These are phyloP conservation scores for Thalassiosira hispida DNA, from an alignment of 352 stramenopile genomes.

Conservation along the genomic window DNA sequence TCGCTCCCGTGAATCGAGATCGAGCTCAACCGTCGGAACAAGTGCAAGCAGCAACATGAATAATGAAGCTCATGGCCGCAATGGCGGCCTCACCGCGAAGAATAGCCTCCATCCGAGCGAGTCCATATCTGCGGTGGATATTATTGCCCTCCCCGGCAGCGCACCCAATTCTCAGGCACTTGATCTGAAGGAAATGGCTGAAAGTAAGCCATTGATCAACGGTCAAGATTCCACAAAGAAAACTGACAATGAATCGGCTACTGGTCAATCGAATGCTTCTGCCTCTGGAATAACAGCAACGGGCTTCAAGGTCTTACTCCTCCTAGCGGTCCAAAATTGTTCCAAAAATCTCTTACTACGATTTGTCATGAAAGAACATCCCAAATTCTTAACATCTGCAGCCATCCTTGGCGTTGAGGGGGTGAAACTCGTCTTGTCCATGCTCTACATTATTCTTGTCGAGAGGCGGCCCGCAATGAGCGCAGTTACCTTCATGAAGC, in stretches of 20 bases:
- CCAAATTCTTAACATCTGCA: constrained; percentile 72
- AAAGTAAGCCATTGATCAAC: not conserved
- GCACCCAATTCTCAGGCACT: not conserved
- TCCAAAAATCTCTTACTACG: constrained; percentile 82
- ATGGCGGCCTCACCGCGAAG: too few species aligned
- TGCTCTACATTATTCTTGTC: constrained; percentile 71
- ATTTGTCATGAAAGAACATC: constrained; percentile 76
- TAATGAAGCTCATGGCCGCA: too few species aligned
- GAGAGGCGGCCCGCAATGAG: constrained; percentile 49
- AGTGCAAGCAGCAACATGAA: too few species aligned
- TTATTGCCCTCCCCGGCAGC: constrained; percentile 8
- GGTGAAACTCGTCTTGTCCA: constrained; percentile 67
- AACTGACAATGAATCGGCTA: not conserved
- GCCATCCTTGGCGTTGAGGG: constrained; percentile 69
- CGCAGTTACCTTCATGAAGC: constrained; percentile 65
- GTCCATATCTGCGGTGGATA: constrained; percentile 28
- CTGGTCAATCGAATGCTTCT: not conserved
- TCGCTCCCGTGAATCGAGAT: too few species aligned
- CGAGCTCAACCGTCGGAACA: too few species aligned
- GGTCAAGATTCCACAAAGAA: not conserved
- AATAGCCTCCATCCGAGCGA: constrained; percentile 7
- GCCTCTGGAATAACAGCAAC: constrained; percentile 24
- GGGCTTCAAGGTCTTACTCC: constrained; percentile 67
- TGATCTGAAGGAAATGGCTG: not conserved
- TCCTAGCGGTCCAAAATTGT: constrained; percentile 81